A percentile compares a stretch with the other conserved stretches of the same genome.
phyloP scores from a whole-genome alignment of 169 alveolate species.

The Toxoplasma gondii region DNA sequence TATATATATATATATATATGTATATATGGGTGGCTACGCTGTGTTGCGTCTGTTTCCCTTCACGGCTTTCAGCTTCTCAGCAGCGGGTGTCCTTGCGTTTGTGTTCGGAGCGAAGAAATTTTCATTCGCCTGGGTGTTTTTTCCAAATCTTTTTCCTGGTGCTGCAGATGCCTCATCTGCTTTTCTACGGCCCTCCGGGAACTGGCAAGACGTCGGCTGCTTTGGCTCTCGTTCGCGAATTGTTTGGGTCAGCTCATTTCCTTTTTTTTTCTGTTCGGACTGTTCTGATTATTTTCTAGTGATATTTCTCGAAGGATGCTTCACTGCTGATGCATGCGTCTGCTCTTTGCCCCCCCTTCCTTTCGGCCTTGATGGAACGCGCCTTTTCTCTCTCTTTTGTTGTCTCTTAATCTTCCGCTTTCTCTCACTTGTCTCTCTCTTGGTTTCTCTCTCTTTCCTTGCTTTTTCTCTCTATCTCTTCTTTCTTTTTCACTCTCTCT shows the following conservation, averaged over 20 bases:
- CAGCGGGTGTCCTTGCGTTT: not conserved
- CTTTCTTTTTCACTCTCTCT: not conserved
- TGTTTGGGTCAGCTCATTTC: slow-evolving; percentile 84
- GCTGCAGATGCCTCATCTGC: slow-evolving; percentile 73
- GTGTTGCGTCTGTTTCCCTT: not conserved
- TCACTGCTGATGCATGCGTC: not conserved
- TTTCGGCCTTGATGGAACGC: not conserved
- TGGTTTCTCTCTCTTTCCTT: not conserved
- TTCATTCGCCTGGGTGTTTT: not conserved
- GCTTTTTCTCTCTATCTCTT: too few relatives aligned
- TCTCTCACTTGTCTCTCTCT: not conserved
- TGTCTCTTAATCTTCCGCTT: not conserved
- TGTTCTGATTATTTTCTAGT: not conserved
- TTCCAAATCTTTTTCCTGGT: not conserved
- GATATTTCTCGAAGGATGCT: not conserved
- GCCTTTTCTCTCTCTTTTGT: not conserved
- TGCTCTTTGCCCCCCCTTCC: not conserved
- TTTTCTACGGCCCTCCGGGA: slow-evolving; percentile 93
- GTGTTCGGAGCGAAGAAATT: not conserved
- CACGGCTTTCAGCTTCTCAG: not conserved
- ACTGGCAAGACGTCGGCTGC: slow-evolving; percentile 95
- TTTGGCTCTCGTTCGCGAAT: slow-evolving; percentile 91
- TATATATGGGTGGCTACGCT: not conserved
- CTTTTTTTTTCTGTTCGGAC: not conserved
- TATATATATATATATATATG: not conserved